Evolutionary conservation across 306 rosid genomes (phyloP).

Genomic region (Casuarina cunninghamiana): DNA sequence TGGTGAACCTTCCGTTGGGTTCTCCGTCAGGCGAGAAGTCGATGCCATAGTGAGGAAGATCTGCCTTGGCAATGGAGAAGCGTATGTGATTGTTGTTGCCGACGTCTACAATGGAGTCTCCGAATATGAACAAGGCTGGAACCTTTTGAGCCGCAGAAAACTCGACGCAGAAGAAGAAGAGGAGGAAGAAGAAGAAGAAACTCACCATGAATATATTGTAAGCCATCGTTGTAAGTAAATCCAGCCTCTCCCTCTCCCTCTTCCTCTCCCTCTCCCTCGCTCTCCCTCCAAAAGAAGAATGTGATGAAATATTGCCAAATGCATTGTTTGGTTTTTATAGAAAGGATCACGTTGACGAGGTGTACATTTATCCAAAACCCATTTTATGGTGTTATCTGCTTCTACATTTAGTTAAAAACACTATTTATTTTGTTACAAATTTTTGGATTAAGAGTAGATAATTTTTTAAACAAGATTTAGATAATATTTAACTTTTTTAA

Average conservation of each 20-base stretch:
- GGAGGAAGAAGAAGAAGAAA: slow-evolving; percentile 22
- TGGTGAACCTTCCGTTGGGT: neutral
- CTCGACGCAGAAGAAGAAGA: slow-evolving; percentile 14
- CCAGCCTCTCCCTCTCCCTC: neutral
- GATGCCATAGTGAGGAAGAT: slow-evolving; percentile 4
- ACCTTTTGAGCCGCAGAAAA: slow-evolving; percentile 44
- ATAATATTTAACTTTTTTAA: no score
- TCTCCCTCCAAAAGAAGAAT: no score
- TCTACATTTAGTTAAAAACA: no score
- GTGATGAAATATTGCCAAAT: no score
- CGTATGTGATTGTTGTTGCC: slow-evolving; percentile 72
- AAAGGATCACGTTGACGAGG: neutral
- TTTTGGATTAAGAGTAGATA: no score
- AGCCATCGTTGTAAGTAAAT: neutral
- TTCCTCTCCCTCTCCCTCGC: neutral
- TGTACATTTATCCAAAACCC: neutral
- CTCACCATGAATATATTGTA: neutral
- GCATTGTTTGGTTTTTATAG: neutral
- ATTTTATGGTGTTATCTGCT: no score
- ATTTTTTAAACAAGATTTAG: no score
- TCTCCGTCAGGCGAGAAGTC: neutral
- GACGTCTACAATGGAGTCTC: slow-evolving; percentile 78
- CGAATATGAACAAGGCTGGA: slow-evolving; percentile 69
- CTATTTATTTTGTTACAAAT: no score
- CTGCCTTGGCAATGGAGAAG: slow-evolving; percentile 36